Base-by-base conservation (phyloP, 169 alveolate genomes). In the Toxoplasma gondii region DNA sequence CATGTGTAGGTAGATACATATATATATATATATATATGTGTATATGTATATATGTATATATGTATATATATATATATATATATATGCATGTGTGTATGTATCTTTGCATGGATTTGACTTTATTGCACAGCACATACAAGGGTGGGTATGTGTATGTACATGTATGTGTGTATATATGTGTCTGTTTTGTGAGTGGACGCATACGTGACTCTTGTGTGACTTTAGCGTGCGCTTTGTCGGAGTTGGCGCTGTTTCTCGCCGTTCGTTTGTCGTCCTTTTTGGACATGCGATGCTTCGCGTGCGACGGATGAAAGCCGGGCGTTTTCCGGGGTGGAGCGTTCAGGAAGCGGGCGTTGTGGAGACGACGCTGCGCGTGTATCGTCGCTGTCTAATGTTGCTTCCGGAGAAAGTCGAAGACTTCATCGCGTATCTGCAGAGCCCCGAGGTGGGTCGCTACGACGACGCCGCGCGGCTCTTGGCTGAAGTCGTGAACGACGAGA, bases 401-500 rank as follows among this genome's bases (percentile, higher is more conserved):
- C 96, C 96, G 29, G 93, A 87, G 64, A 87, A 86, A 67, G 91
- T 58, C 36, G 96, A 94, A 67, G 92, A 81, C 64, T 94, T 58
- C 44, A 88, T 92, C 49, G 96, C 95, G 82, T 96, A 92, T 80
- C 91, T 97, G 27, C 93, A 96, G 31, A 54, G 92, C 5, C 83
- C 95, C 39, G 91, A 95, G 41, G 90, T 91, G 2, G 93, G 91
- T 53, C 83, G 70, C 38, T 94, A 95, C 53, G 97, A 96, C 83
- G 97, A 94, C 43, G 98, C 98, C n/a, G 96, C 97, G 1, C 92
- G 95, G 81, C 92, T 91, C 36, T 95, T 97, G 80, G 96, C 97
- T 31, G 97, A 97, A 44, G 95, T 97, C 49, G 94, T 97, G 44
- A 94, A 97, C 94, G 98, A 97, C 95, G 98, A 97, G 69, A 88